These are phyloP conservation scores for Tolypocladium ovalisporum DNA, from an alignment of 2,329 filamentous ascomycete genomes.

Conservation along the genomic window DNA sequence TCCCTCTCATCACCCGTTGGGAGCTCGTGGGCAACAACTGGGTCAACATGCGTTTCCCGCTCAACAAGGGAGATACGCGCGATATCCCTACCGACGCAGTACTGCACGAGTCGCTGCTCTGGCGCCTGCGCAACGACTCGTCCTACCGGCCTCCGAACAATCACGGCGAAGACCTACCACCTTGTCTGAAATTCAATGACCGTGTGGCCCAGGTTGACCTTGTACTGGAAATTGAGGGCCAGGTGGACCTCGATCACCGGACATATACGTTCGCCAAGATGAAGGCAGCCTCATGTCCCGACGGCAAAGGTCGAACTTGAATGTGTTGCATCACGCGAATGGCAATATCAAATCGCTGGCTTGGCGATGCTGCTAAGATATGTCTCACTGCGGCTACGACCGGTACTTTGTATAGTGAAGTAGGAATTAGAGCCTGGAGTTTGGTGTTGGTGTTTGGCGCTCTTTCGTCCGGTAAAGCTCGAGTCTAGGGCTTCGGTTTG, in stretches of 20 bases:
- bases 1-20: slow-evolving; percentile 29
- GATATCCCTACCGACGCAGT: slow-evolving; percentile 28
- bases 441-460: too few relatives aligned
- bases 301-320: neutral
- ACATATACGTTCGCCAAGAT: neutral
- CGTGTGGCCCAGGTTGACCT: neutral
- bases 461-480: too few relatives aligned
- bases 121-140: slow-evolving; percentile 17
- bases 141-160: slow-evolving; percentile 22
- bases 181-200: slow-evolving; percentile 18
- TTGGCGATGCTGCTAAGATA: too few relatives aligned
- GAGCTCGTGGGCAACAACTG: slow-evolving; percentile 22
- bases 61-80: slow-evolving; percentile 23
- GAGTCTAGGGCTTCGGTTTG: too few relatives aligned
- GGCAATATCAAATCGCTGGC: neutral
- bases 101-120: slow-evolving; percentile 25
- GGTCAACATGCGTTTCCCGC: slow-evolving; percentile 24
- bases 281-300: neutral
- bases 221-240: neutral
- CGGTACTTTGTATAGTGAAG: too few relatives aligned
- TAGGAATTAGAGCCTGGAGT: too few relatives aligned
- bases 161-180: slow-evolving; percentile 15
- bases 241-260: neutral
- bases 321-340: neutral
- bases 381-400: too few relatives aligned